phyloP scores from a whole-genome alignment of 1,284 basidiomycete genomes.

The Malassezia psittaci region DNA sequence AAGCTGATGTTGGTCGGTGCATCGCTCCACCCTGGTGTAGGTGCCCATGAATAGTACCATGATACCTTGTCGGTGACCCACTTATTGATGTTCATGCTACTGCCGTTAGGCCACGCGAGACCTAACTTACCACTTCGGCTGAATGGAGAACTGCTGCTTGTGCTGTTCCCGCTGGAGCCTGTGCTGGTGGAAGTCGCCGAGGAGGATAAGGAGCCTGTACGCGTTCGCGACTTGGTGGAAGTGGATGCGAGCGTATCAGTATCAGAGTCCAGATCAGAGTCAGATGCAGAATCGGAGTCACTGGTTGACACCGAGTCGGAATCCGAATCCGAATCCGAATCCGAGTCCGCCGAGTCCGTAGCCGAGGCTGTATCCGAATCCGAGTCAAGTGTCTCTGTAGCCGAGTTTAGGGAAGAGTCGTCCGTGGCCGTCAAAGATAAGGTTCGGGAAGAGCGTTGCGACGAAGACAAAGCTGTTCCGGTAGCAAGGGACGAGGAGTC shows the following conservation, averaged over 20 bases:
- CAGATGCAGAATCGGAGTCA: neutral
- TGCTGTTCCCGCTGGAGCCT: slow-evolving; percentile 1
- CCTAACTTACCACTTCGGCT: slow-evolving; percentile 23
- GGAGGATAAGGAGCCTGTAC: neutral
- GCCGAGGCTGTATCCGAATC: neutral
- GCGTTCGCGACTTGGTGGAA: neutral
- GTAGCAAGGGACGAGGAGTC: too few species aligned
- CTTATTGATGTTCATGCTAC: slow-evolving; percentile 28
- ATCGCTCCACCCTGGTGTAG: slow-evolving; percentile 24
- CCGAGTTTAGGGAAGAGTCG: too few species aligned
- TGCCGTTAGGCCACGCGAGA: slow-evolving; percentile 31
- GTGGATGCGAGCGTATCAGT: neutral
- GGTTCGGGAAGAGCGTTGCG: too few species aligned
- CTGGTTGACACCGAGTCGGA: neutral
- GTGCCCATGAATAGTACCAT: slow-evolving; percentile 37
- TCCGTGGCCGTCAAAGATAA: too few species aligned
- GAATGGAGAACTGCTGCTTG: slow-evolving; percentile 2
- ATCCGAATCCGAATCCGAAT: neutral
- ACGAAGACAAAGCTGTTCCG: too few species aligned
- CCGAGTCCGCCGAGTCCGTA: neutral
- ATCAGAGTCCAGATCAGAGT: neutral
- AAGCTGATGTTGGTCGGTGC: slow-evolving; percentile 29
- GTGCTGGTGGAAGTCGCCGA: neutral
- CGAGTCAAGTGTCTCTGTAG: neutral
- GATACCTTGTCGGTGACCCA: slow-evolving; percentile 26